Evolutionary conservation across 768 basidiomycete genomes (phyloP), one percentile per base, ranked within the genome.

Genomic region (Trametes meyenii): DNA sequence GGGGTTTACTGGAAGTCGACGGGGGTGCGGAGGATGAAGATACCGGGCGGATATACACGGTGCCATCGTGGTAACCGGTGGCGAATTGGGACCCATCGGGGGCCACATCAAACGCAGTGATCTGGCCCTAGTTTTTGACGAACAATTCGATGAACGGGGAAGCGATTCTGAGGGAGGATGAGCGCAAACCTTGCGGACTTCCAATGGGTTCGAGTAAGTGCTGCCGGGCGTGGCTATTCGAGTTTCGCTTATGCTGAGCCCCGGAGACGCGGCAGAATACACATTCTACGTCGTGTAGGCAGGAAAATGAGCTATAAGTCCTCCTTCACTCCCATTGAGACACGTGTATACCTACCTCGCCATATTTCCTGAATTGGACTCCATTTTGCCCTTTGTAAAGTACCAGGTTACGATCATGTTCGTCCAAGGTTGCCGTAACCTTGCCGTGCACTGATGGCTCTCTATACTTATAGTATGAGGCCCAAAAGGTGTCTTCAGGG

Each of bases 371-470:
- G 29, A 83, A 73, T 16, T 81, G 66, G 46, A 85, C 74, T 3
- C 80, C 83, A n/a, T 81, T 83, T n/a, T 77, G 66, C 0, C 79
- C 66, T 3, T 72, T 75, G 5, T 87, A 73, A 14, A 73, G 71
- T 5, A 88, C 77, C 1, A 78, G 72, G 67, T 83, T 75, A 8
- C 83, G 75, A 61, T 87, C 79, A 13, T 73, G 73, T n/a, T 84
- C 82, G 64, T 86, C 82, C 29, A 86, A 75, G 44, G 76, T 71
- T 4, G 83, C 81, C 24, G 75, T 72, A 23, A 89, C 78, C 73
- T 86, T 88, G 0, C 86, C 84, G 68, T 93, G 90, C 0, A 89
- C 81, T 8, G 85, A 85, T 19, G 77, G 72, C 59, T 79, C 75
- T 3, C 77, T 78, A 0, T 71, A 46, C 59, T 81, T 79, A 75